Evolutionary conservation across 2,329 filamentous ascomycete species (phyloP).

Genomic region (Aspergillus sp.): DNA sequence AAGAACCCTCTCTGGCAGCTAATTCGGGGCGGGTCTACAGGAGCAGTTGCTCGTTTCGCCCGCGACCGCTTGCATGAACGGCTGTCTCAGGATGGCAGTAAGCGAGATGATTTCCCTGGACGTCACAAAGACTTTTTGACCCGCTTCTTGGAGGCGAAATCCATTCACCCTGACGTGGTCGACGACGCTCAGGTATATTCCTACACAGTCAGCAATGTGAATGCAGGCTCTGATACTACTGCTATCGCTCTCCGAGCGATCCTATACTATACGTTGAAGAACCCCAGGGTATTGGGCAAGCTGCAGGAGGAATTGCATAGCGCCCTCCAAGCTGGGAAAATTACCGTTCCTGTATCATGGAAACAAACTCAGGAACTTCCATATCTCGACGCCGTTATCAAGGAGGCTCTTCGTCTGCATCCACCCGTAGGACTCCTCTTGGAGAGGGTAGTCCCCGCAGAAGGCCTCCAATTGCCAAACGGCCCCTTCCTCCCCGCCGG

Average conservation of each 20-base stretch:
- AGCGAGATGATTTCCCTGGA: neutral
- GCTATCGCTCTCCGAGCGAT: conserved; percentile 32
- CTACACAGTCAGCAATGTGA: conserved; percentile 30
- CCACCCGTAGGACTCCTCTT: conserved; percentile 26
- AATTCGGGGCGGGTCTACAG: conserved; percentile 21
- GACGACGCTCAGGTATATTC: conserved; percentile 28
- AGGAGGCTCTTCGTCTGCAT: conserved; percentile 32
- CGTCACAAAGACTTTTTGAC: conserved; percentile 22
- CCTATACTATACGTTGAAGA: conserved; percentile 33
- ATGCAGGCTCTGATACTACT: conserved; percentile 38
- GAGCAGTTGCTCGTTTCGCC: conserved; percentile 26
- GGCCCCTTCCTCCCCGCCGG: conserved; percentile 25
- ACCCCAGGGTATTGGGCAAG: conserved; percentile 40
- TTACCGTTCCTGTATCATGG: conserved; percentile 25
- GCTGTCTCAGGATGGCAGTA: conserved; percentile 3
- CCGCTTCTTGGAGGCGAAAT: neutral
- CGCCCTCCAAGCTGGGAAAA: conserved; percentile 28
- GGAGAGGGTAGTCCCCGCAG: conserved; percentile 26
- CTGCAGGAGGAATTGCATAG: conserved; percentile 48
- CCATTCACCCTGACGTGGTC: conserved; percentile 19
- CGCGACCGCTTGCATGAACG: conserved; percentile 24
- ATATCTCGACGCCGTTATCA: conserved; percentile 33
- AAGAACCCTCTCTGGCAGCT: conserved; percentile 34
- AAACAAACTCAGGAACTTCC: conserved; percentile 30
- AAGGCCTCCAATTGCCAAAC: conserved; percentile 24